phyloP scores from a whole-genome alignment of 371 early-diverging fungal species.

The Circinella umbellata region DNA sequence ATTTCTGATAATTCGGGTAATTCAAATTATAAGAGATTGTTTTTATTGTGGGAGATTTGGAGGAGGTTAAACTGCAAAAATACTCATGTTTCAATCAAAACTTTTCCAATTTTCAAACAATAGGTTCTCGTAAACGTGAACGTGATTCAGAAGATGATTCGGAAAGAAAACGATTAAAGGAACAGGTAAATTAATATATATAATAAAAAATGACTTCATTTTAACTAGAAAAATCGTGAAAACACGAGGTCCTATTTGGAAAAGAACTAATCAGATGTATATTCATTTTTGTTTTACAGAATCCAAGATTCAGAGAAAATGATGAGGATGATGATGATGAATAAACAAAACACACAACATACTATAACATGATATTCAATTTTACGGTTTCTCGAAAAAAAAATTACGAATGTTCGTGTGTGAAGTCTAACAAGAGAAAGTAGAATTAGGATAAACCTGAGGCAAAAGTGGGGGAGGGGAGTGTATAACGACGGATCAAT shows the following conservation, averaged over 20 bases:
- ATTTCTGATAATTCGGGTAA: constrained; percentile 31
- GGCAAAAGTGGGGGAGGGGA: no score
- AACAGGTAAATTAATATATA: constrained; percentile 31
- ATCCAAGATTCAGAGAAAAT: constrained; percentile 66
- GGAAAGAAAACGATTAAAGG: constrained; percentile 46
- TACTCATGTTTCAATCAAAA: background rate
- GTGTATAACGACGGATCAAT: no score
- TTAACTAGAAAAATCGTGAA: no score
- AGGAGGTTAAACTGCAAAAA: background rate
- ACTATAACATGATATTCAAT: no score
- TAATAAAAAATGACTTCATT: no score
- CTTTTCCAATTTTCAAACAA: background rate
- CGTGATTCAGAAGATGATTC: constrained; percentile 50
- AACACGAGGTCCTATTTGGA: no score
- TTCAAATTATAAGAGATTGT: background rate
- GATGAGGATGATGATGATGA: constrained; percentile 56
- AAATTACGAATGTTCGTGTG: no score
- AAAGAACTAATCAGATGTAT: background rate
- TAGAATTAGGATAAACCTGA: no score
- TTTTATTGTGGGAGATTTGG: background rate
- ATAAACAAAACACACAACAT: background rate
- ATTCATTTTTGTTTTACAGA: constrained; percentile 23
- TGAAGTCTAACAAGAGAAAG: no score
- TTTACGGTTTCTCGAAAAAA: no score
- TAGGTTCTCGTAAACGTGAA: constrained; percentile 39